Evolutionary conservation across 73 alveolate species (phyloP).

Genomic region (Paramecium tetraurelia): DNA sequence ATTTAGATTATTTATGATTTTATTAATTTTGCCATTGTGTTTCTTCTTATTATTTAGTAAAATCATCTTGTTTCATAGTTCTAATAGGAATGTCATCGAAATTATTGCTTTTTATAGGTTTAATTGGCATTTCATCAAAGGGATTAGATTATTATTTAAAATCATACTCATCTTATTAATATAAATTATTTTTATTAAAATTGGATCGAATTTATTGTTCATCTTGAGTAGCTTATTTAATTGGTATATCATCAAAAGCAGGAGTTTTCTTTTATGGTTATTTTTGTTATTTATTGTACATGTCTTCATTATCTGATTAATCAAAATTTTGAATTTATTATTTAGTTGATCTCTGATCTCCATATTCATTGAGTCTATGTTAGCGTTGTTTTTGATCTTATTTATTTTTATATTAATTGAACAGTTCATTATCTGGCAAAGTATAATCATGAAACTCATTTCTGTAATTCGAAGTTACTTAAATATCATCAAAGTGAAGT

Average conservation of each 20-base stretch:
- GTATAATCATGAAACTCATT: neutral
- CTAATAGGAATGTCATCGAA: constrained; percentile 6
- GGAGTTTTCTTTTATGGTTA: neutral
- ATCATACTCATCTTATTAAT: neutral
- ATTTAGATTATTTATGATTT: neutral
- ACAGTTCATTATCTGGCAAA: neutral
- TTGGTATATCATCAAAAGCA: neutral
- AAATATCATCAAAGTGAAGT: constrained; percentile 7
- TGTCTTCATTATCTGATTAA: neutral
- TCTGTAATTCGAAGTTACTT: neutral
- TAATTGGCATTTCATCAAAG: constrained; percentile 37
- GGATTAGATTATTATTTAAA: neutral
- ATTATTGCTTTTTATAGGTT: neutral
- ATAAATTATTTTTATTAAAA: neutral
- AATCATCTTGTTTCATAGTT: neutral
- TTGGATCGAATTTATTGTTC: neutral
- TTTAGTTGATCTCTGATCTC: neutral
- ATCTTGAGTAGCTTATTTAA: neutral
- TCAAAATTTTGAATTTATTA: neutral
- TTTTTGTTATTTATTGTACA: neutral
- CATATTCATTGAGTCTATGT: neutral
- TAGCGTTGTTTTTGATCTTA: neutral
- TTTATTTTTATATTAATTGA: neutral
- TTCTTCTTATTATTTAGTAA: neutral
- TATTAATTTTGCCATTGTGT: neutral